Conservation (phyloP, 768 basidiomycete species). For the Dioszegia crocea region DNA sequence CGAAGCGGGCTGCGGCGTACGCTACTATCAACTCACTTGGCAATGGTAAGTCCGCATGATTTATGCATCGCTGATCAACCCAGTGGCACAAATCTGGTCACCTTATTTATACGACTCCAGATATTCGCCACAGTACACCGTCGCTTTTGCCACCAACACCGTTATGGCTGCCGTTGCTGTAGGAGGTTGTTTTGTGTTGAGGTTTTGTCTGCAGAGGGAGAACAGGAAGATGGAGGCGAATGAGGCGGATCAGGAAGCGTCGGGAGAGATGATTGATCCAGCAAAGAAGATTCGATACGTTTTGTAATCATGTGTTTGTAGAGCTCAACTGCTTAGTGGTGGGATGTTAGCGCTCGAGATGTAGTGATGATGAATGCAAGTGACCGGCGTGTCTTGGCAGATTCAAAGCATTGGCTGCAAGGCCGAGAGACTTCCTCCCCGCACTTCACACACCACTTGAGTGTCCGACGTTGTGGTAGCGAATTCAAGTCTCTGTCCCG, state of each 20-base stretch:
- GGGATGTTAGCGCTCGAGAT: no score
- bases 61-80: neutral
- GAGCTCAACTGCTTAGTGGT: no score
- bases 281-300: no score
- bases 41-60: constrained; percentile 17
- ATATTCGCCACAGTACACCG: constrained; percentile 28
- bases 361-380: no score
- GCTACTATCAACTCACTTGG: constrained; percentile 34
- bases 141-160: constrained; percentile 21
- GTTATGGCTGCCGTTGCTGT: constrained; percentile 26
- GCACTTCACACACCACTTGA: no score
- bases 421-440: no score
- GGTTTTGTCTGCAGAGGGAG: constrained; percentile 21
- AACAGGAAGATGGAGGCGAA: constrained; percentile 33
- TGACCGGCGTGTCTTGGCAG: no score
- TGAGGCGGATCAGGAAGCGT: neutral
- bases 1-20: constrained; percentile 35
- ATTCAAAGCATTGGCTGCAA: no score
- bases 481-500: no score
- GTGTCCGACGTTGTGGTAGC: no score
- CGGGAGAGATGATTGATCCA: no score
- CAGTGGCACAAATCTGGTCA: constrained; percentile 38
- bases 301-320: no score
- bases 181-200: constrained; percentile 23
- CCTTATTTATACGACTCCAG: constrained; percentile 34